phyloP scores from a whole-genome alignment of 2,329 filamentous ascomycete species.

The Sporothrix inflata region DNA sequence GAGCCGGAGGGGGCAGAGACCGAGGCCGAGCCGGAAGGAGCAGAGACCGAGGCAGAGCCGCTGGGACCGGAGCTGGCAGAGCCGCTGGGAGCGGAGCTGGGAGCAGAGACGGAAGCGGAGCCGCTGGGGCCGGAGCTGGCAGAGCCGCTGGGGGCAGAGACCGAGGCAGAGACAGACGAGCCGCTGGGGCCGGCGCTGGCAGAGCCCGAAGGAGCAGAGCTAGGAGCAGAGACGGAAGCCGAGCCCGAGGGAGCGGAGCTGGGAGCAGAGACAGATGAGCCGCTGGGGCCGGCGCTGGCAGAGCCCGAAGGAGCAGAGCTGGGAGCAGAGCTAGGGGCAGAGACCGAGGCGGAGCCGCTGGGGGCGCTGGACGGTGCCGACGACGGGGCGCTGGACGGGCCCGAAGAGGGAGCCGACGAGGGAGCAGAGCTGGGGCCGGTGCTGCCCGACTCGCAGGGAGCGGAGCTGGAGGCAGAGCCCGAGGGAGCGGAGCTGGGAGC shows the following conservation, averaged over 20 bases:
- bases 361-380: not conserved
- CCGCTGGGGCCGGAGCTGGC: slow-evolving; percentile 30
- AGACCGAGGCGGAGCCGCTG: not conserved
- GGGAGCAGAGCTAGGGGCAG: not conserved
- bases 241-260: not conserved
- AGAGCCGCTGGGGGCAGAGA: not conserved
- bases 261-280: not conserved
- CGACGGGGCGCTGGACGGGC: not conserved
- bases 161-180: not conserved
- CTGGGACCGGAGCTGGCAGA: not conserved
- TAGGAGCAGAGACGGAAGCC: not conserved
- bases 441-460: not conserved
- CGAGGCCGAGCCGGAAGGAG: not conserved
- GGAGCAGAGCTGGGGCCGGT: not conserved
- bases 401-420: not conserved
- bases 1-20: not conserved
- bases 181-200: not conserved
- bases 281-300: not conserved
- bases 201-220: not conserved
- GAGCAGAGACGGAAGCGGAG: not conserved
- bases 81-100: slow-evolving; percentile 24
- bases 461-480: not conserved
- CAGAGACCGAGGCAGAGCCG: not conserved
- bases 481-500: not conserved
- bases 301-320: not conserved